A percentile compares a stretch with the other conserved stretches of the same genome.
phyloP scores from a whole-genome alignment of 106 monocot genomes.

The Apostasia ramifera region DNA sequence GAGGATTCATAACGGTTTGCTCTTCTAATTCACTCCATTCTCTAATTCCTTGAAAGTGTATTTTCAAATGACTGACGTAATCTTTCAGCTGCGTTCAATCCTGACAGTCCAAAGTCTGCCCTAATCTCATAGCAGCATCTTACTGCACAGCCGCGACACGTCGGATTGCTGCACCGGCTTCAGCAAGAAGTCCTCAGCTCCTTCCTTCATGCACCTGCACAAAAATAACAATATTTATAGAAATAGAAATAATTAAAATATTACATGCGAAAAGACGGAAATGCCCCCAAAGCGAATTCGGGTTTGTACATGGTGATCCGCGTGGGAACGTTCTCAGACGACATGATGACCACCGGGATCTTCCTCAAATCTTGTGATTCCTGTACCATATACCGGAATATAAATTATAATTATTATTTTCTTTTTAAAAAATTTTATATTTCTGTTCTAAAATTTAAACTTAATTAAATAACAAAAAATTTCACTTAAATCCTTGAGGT shows the following conservation, averaged over 20 bases:
- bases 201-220: conserved; percentile 59
- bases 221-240: not conserved
- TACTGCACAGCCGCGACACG: conserved; percentile 38
- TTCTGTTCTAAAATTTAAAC: too few species aligned
- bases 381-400: conserved; percentile 20
- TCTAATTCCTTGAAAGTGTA: too few species aligned
- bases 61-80: too few species aligned
- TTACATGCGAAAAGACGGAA: too few species aligned
- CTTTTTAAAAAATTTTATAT: not conserved
- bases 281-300: not conserved
- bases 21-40: too few species aligned
- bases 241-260: too few species aligned
- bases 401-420: not conserved
- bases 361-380: conserved; percentile 47
- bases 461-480: too few species aligned
- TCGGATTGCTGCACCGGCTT: conserved; percentile 61
- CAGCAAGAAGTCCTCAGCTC: conserved; percentile 64
- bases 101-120: not conserved
- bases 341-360: conserved; percentile 83
- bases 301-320: conserved; percentile 41
- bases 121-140: conserved; percentile 24
- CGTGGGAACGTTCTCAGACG: conserved; percentile 65
- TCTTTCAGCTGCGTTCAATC: too few species aligned
- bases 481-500: too few species aligned
- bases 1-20: too few species aligned